phyloP scores from a whole-genome alignment of 305 asterid genomes.

The Caryopteris hybrid region DNA sequence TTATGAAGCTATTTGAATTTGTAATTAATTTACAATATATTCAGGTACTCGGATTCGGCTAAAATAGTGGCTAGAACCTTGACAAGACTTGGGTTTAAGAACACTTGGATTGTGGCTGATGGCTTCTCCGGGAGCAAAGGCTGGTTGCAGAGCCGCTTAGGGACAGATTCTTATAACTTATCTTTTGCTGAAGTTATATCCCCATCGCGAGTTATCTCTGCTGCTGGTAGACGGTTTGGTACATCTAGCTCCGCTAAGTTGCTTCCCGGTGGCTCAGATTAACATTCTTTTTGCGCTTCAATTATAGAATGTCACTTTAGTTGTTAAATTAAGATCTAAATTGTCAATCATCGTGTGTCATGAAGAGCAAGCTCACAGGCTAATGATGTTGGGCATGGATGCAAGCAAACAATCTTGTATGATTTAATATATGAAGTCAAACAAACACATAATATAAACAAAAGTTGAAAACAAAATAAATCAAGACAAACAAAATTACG shows the following conservation, averaged over 20 bases:
- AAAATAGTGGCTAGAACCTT: slow-evolving; percentile 75
- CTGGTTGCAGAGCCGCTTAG: slow-evolving; percentile 86
- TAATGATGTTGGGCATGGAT: too few species aligned
- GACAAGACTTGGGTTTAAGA: slow-evolving; percentile 84
- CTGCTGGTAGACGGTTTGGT: slow-evolving; percentile 51
- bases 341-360: too few species aligned
- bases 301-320: too few species aligned
- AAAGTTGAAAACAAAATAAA: too few species aligned
- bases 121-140: slow-evolving; percentile 93
- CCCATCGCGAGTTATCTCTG: slow-evolving; percentile 68
- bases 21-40: neutral
- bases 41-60: slow-evolving; percentile 84
- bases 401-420: too few species aligned
- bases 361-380: too few species aligned
- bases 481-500: too few species aligned
- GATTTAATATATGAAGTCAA: too few species aligned
- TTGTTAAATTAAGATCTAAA: too few species aligned
- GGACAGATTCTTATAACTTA: slow-evolving; percentile 65
- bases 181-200: slow-evolving; percentile 74
- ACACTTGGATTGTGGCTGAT: slow-evolving; percentile 67
- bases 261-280: slow-evolving; percentile 69
- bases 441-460: too few species aligned
- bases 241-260: slow-evolving; percentile 56
- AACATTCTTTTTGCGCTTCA: neutral
- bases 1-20: neutral